phyloP scores from a whole-genome alignment of 768 basidiomycete genomes.

The Trichaptum fuscoviolaceum region DNA sequence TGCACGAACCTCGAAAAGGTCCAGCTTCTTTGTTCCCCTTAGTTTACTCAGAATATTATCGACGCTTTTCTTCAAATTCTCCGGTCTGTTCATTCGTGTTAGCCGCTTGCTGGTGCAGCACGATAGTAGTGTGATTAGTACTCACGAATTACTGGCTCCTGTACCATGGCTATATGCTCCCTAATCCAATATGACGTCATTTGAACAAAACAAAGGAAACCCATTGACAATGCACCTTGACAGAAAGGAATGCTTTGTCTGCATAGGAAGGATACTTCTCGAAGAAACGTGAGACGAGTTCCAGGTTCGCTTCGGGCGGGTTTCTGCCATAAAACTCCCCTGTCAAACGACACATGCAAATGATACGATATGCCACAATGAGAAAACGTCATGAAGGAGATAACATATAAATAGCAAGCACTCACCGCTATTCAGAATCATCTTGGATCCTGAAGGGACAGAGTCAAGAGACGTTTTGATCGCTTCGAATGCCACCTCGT shows the following conservation, averaged over 20 bases:
- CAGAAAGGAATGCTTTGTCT: slow-evolving; percentile 42
- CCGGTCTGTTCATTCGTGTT: slow-evolving; percentile 19
- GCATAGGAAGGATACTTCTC: slow-evolving; percentile 37
- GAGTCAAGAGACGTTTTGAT: slow-evolving; percentile 49
- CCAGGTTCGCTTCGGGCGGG: slow-evolving; percentile 32
- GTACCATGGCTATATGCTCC: background rate
- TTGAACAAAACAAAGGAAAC: background rate
- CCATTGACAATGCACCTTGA: slow-evolving; percentile 35
- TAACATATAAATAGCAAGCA: no score
- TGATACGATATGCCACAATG: no score
- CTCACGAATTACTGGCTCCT: background rate
- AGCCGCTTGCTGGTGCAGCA: background rate
- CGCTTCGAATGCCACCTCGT: slow-evolving; percentile 56
- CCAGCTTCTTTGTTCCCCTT: slow-evolving; percentile 48
- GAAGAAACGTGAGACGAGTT: slow-evolving; percentile 47
- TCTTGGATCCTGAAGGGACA: slow-evolving; percentile 38
- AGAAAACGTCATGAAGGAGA: no score
- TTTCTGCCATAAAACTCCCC: slow-evolving; percentile 36
- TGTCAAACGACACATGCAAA: background rate
- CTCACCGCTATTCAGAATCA: slow-evolving; percentile 46
- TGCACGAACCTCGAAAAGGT: slow-evolving; percentile 42
- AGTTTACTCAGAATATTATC: slow-evolving; percentile 38
- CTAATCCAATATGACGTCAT: background rate
- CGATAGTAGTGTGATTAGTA: background rate
- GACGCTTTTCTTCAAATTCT: slow-evolving; percentile 46